These are phyloP conservation scores for Plectosphaerella cucumerina DNA, from an alignment of 2,329 filamentous ascomycete species.

Conservation along the genomic window DNA sequence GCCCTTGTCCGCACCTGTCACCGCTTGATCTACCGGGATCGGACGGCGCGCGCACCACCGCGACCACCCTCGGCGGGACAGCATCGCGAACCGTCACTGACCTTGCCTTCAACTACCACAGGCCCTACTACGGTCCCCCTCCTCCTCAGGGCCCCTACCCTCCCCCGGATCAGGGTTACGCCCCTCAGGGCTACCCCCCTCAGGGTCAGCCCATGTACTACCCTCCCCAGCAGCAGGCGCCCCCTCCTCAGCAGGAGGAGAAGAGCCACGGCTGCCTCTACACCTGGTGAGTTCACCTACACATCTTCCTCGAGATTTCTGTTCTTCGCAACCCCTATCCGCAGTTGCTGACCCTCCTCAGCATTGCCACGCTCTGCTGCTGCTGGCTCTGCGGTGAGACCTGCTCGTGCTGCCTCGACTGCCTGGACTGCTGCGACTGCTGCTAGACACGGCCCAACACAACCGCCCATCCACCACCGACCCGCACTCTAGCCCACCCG, in stretches of 20 bases:
- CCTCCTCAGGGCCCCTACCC: slow-evolving; percentile 18
- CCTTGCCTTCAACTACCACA: not conserved
- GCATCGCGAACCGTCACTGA: not conserved
- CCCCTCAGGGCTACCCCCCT: slow-evolving; percentile 8
- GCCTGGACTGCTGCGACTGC: slow-evolving; percentile 34
- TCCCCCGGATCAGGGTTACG: slow-evolving; percentile 10
- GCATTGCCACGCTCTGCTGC: slow-evolving; percentile 37
- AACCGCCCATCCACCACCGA: not conserved
- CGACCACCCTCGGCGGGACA: too few relatives aligned
- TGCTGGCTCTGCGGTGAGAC: slow-evolving; percentile 40
- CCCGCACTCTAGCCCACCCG: not conserved
- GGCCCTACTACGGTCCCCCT: slow-evolving; percentile 14
- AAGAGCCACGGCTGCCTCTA: slow-evolving; percentile 38
- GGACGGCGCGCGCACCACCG: too few relatives aligned
- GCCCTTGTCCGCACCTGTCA: too few relatives aligned
- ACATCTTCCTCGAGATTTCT: too few relatives aligned
- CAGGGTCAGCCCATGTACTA: slow-evolving; percentile 19
- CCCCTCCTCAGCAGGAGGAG: slow-evolving; percentile 26
- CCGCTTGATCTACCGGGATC: too few relatives aligned
- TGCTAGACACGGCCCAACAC: slow-evolving; percentile 19
- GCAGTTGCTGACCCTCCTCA: slow-evolving; percentile 8
- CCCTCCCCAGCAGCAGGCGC: slow-evolving; percentile 18
- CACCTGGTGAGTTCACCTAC: slow-evolving; percentile 23
- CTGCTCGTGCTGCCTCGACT: slow-evolving; percentile 38
- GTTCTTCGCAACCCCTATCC: not conserved